Conservation (phyloP, 805 yeast species). For the Wickerhamiella kazuoi region DNA sequence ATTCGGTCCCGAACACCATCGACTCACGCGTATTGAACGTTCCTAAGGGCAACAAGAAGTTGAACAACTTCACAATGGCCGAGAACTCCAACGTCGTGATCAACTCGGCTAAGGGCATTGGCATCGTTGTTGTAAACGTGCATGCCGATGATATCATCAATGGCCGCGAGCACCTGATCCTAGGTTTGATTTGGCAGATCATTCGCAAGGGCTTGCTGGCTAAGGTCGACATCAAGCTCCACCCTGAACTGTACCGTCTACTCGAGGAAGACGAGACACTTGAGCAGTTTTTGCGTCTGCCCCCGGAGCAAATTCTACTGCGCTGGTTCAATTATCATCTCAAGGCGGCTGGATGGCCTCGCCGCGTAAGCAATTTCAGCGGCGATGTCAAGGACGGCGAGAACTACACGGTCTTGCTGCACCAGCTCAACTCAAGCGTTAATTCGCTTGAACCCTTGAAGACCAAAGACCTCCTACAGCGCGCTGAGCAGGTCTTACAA, state of each 20-base stretch:
- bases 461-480: slow-evolving; percentile 48
- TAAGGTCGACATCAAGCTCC: slow-evolving; percentile 88
- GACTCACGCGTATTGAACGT: slow-evolving; percentile 91
- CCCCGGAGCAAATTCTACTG: slow-evolving; percentile 90
- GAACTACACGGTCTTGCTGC: slow-evolving; percentile 72
- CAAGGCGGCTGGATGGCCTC: slow-evolving; percentile 76
- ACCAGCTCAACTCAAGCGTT: slow-evolving; percentile 68
- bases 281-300: slow-evolving; percentile 88
- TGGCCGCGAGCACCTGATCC: slow-evolving; percentile 86
- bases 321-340: slow-evolving; percentile 97
- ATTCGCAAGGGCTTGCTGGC: slow-evolving; percentile 88
- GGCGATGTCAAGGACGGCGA: slow-evolving; percentile 88
- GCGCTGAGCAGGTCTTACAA: slow-evolving; percentile 73
- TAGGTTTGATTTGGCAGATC: slow-evolving; percentile 96
- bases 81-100: slow-evolving; percentile 96
- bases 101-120: slow-evolving; percentile 97
- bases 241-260: slow-evolving; percentile 88
- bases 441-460: slow-evolving; percentile 76
- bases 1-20: slow-evolving; percentile 94
- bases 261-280: slow-evolving; percentile 93
- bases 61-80: slow-evolving; percentile 87
- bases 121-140: slow-evolving; percentile 94
- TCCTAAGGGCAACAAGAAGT: slow-evolving; percentile 61
- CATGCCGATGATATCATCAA: slow-evolving; percentile 94
- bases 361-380: slow-evolving; percentile 74